phyloP scores from a whole-genome alignment of 2,329 filamentous ascomycete genomes.

The Akanthomyces muscarius region DNA sequence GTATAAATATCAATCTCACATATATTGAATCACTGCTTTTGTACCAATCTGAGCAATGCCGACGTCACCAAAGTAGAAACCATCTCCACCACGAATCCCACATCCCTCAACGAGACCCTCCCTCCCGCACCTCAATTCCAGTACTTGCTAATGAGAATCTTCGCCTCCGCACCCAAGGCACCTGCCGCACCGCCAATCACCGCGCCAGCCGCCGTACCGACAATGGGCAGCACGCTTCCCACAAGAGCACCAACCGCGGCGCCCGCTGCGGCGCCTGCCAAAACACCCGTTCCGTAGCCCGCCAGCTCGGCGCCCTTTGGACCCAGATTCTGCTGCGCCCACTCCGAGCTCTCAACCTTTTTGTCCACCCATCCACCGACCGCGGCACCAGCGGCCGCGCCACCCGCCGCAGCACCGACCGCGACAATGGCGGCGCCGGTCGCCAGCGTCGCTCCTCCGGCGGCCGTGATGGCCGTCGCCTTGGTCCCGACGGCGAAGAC shows the following conservation, averaged over 20 bases:
- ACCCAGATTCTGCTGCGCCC: conserved; percentile 10
- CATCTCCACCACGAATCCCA: no score
- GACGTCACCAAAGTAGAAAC: no score
- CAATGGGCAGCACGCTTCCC: conserved; percentile 3
- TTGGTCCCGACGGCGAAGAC: background rate
- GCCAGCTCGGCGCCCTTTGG: background rate
- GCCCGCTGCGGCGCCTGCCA: conserved; percentile 7
- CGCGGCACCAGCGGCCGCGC: background rate
- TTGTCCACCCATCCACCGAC: conserved; percentile 2
- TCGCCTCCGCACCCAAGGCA: conserved; percentile 1
- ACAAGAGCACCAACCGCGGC: conserved; percentile 5
- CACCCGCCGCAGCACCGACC: background rate
- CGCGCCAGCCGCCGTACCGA: conserved; percentile 6
- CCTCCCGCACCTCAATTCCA: background rate
- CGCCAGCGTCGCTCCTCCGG: background rate
- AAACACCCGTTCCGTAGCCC: background rate
- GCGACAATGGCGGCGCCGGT: background rate
- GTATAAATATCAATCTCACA: no score
- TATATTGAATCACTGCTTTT: no score
- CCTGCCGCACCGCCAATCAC: conserved; percentile 13
- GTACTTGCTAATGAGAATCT: conserved; percentile 11
- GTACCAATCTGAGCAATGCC: no score
- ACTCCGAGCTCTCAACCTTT: conserved; percentile 7
- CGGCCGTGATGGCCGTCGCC: conserved; percentile 2
- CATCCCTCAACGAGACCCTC: no score